These are phyloP conservation scores for Cyberlindnera americana DNA, from an alignment of 805 yeast species.

Conservation along the genomic window DNA sequence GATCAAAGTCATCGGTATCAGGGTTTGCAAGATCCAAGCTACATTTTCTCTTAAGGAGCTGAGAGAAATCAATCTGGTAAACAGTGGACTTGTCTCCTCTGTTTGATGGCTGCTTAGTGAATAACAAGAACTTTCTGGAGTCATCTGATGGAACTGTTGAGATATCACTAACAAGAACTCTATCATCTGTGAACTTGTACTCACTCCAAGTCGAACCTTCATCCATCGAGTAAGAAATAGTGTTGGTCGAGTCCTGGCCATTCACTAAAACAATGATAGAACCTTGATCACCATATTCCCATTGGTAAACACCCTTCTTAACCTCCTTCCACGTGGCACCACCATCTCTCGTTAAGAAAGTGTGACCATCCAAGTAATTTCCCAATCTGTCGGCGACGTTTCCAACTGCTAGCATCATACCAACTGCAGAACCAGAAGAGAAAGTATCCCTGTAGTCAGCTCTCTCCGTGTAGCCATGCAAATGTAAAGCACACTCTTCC, in stretches of 20 bases:
- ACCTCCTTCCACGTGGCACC: conserved; percentile 87
- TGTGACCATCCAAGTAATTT: conserved; percentile 50
- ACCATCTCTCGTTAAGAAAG: conserved; percentile 85
- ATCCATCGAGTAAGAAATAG: conserved; percentile 64
- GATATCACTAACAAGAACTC: conserved; percentile 61
- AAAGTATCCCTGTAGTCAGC: conserved; percentile 78
- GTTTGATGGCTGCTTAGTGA: conserved; percentile 46
- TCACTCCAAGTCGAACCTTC: conserved; percentile 77
- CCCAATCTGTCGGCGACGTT: conserved; percentile 70
- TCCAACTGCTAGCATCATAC: conserved; percentile 89
- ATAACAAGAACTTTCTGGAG: conserved; percentile 70
- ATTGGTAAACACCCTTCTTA: conserved; percentile 68
- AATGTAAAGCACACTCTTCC: conserved; percentile 69
- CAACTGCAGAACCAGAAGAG: conserved; percentile 86
- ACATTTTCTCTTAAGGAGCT: conserved; percentile 53
- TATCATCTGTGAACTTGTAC: conserved; percentile 54
- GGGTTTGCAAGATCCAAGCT: conserved; percentile 40
- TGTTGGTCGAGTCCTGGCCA: conserved; percentile 53
- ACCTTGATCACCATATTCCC: conserved; percentile 98
- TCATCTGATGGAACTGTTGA: conserved; percentile 91
- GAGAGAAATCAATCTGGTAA: conserved; percentile 55
- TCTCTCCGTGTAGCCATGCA: conserved; percentile 91
- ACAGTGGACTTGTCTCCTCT: conserved; percentile 45
- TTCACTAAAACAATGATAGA: conserved; percentile 74
- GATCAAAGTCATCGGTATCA: conserved; percentile 55